These are phyloP conservation scores for Chernovozyma sophiae-reginae DNA, from an alignment of 1,139 yeast genomes.

Conservation along the genomic window DNA sequence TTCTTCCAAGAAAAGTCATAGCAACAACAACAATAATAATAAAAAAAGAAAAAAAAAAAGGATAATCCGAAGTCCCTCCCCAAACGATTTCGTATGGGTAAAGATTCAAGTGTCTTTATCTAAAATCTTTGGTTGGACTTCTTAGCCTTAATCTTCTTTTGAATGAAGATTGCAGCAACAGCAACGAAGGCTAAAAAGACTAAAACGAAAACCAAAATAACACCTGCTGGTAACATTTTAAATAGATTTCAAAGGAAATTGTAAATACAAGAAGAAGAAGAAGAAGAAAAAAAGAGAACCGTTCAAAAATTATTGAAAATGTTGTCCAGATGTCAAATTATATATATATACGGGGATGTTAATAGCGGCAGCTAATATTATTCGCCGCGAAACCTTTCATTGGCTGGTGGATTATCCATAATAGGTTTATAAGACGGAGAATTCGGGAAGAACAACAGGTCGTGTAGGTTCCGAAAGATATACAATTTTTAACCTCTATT, in stretches of 20 bases:
- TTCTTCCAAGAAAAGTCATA: no score
- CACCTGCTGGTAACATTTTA: slow-evolving; percentile 49
- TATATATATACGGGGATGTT: slow-evolving; percentile 3
- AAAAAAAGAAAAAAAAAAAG: no score
- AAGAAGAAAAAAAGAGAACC: slow-evolving; percentile 2
- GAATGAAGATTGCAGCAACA: slow-evolving; percentile 30
- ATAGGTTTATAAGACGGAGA: slow-evolving; percentile 2
- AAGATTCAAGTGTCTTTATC: no score
- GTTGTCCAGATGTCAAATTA: slow-evolving; percentile 5
- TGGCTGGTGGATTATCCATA: slow-evolving; percentile 3
- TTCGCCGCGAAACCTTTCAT: slow-evolving; percentile 3
- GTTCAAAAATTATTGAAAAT: neutral
- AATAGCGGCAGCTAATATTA: neutral
- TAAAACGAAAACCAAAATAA: slow-evolving; percentile 47
- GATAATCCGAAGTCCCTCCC: no score
- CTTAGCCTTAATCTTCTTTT: slow-evolving; percentile 38
- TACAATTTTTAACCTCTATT: neutral
- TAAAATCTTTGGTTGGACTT: slow-evolving; percentile 49
- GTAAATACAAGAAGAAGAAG: no score
- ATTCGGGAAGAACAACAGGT: slow-evolving; percentile 5
- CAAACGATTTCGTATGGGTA: no score
- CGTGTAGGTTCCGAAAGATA: neutral
- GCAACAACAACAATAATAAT: no score
- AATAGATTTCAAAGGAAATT: slow-evolving; percentile 3
- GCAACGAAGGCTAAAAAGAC: slow-evolving; percentile 40